Evolutionary conservation across 31 red algal genomes (phyloP).

Genomic region (Endocladia muricata): DNA sequence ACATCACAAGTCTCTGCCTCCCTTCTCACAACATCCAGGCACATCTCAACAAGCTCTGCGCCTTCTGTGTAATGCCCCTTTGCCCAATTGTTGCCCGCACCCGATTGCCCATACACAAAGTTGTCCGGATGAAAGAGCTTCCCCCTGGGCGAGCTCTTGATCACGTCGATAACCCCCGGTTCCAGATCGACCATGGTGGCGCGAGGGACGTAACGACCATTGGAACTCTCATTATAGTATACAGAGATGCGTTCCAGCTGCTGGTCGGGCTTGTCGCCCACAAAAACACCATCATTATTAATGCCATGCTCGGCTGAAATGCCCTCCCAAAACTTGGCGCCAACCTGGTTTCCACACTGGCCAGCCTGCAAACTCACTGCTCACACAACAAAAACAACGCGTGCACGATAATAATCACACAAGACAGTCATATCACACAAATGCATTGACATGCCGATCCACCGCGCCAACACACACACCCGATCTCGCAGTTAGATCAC

Average conservation of each 20-base stretch:
- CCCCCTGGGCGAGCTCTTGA: constrained; percentile 72
- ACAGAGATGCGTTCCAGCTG: constrained; percentile 94
- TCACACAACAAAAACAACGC: background rate
- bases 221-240: constrained; percentile 95
- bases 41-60: constrained; percentile 87
- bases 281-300: constrained; percentile 66
- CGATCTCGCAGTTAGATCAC: no score
- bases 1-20: constrained; percentile 95
- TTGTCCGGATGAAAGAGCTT: constrained; percentile 94
- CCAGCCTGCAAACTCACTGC: constrained; percentile 78
- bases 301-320: constrained; percentile 98
- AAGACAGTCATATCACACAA: background rate
- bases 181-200: constrained; percentile 95
- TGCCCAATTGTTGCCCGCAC: constrained; percentile 99
- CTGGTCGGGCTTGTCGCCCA: constrained; percentile 73
- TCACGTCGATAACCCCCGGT: constrained; percentile 91
- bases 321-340: constrained; percentile 95
- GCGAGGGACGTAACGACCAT: constrained; percentile 94
- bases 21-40: constrained; percentile 86
- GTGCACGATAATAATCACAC: background rate
- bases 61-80: constrained; percentile 99
- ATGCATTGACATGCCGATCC: no score
- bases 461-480: no score
- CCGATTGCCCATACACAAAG: constrained; percentile 94
- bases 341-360: constrained; percentile 99